Evolutionary conservation across 2,329 filamentous ascomycete species (phyloP), one percentile per base, ranked within the genome.

Genomic region (Cadophora sp.): DNA sequence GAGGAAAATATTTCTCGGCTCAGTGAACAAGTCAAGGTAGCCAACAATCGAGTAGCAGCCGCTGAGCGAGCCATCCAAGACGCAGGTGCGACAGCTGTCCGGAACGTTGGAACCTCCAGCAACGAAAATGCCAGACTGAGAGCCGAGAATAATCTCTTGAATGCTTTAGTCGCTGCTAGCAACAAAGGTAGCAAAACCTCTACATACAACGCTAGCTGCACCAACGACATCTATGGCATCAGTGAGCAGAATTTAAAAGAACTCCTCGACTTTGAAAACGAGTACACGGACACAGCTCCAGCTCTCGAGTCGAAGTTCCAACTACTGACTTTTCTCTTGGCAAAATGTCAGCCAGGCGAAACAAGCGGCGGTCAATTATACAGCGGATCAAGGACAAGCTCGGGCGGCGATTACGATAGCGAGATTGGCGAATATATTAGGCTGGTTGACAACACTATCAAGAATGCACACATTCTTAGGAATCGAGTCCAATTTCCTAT

Each of bases 401-500:
- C 24, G 7, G 20, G 39, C 20, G 41, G 58, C 11, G n/a, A 14
- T 47, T 45, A 39, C 41, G 58, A 60, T 41, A 60, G 30, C 41
- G 58, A 60, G 4, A 33, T 60, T 3, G 20, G 8, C 8, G 58
- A 60, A 13, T 60, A 60, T 16, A 60, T 60, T 41, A 45, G 41
- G 11, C 16, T 60, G 18, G 47, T 60, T 60, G 58, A 60, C 11
- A 22, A 47, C 16, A 45, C 24, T 5, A 30, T 47, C 24, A 20
- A 18, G n/a, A 48, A 60, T 33, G 41, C 58, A 13, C 20, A 16
- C 3, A 30, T 16, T n/a, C 58, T 60, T 7, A 41, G 45, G 41
- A 16, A 47, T 18, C 22, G 41, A 11, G 30, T 33, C 11, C 22
- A 22, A 18, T 5, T 8, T 48, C 58, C 47, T 20, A 13, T 20